Base-by-base conservation (phyloP, 768 basidiomycete genomes). In the Leccinum boreale region DNA sequence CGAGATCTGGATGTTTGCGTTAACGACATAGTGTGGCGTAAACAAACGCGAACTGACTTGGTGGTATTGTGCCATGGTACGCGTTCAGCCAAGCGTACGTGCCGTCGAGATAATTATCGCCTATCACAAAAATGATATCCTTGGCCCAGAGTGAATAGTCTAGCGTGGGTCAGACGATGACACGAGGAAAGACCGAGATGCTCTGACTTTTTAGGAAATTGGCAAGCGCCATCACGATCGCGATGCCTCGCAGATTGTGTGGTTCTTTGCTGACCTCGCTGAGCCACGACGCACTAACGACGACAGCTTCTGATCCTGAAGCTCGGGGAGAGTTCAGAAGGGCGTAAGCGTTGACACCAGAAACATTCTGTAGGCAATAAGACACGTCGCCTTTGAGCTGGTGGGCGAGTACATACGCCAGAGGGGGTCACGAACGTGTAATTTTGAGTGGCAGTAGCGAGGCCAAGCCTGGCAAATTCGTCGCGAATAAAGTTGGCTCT, bases 111-210 rank as follows among this genome's bases (percentile, higher is more conserved):
- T 95, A 85, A 2, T 86, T 91, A 60, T 98, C 96, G 47, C 89
- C 89, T 58, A 98, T 78, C 26, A 99, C 84, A 58, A 98, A 89
- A 17, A 98, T 74, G 55, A 99, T 79, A 65, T 98, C 95, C 70
- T 95, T 96, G 1, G 94, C 90, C 96, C 97, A 99, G 36, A 93
- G 80, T 21, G 93, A 91, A 64, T 90, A 88, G 33, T 80, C 93
- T 95, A 64, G 58, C 9, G 17, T 15, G 19, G 29, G 36, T 70
- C 15, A 67, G 50, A 52, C 26, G 15, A 33, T 12, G 35, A 36
- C 6, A 21, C 33, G 3, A 24, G 39, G n/a, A 35, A 48, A 50
- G 28, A 33, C 21, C 11, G 23, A 14, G 36, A 57, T 26, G 8
- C 3, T 65, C 81, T 52, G 58, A 97, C 96, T 81, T 78, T 89